phyloP scores from a whole-genome alignment of 1,139 yeast genomes.

The Suhomyces choctaworum region DNA sequence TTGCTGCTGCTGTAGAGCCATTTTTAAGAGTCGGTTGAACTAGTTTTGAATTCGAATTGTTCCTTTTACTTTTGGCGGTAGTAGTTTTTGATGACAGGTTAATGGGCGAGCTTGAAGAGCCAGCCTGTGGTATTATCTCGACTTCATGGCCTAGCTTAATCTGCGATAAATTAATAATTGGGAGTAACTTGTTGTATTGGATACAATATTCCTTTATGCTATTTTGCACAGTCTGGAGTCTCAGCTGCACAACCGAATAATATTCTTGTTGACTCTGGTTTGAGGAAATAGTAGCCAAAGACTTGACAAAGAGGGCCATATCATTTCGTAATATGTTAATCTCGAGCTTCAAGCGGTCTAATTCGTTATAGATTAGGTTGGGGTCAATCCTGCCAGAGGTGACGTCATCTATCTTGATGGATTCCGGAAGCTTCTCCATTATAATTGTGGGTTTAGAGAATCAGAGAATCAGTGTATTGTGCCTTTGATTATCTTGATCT shows the following conservation, averaged over 20 bases:
- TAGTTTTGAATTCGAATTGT: slow-evolving; percentile 6
- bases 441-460: too few species aligned
- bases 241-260: slow-evolving; percentile 28
- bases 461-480: too few species aligned
- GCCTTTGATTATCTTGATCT: too few species aligned
- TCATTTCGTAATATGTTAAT: slow-evolving; percentile 46
- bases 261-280: slow-evolving; percentile 42
- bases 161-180: slow-evolving; percentile 52
- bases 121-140: slow-evolving; percentile 31
- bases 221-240: slow-evolving; percentile 37
- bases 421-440: slow-evolving; percentile 33
- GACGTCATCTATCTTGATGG: slow-evolving; percentile 48
- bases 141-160: slow-evolving; percentile 50
- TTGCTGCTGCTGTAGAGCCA: too few species aligned
- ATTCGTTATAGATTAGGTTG: slow-evolving; percentile 36
- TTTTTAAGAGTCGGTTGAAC: slow-evolving; percentile 3
- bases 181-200: slow-evolving; percentile 47
- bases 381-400: slow-evolving; percentile 47
- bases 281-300: slow-evolving; percentile 40
- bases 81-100: slow-evolving; percentile 2
- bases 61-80: slow-evolving; percentile 4
- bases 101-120: slow-evolving; percentile 17
- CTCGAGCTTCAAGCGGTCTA: slow-evolving; percentile 46
- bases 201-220: slow-evolving; percentile 45
- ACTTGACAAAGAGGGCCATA: slow-evolving; percentile 41